Evolutionary conservation across 1,284 basidiomycete genomes (phyloP).

Genomic region (Tilletiaria anomala): DNA sequence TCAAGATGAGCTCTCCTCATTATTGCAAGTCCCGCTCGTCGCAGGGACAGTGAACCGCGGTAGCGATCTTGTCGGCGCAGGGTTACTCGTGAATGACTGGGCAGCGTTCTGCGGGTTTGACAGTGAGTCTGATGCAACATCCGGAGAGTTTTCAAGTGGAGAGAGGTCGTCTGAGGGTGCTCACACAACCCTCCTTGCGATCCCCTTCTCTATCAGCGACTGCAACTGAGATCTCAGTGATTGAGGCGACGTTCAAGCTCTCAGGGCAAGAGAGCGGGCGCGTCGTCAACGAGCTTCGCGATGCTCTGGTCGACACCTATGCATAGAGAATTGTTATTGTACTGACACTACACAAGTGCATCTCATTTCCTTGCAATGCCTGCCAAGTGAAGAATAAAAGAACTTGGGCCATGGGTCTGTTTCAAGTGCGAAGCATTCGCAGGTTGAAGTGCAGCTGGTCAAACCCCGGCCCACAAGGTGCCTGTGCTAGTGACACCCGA

Average conservation of each 20-base stretch:
- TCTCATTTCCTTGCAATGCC: too few relatives aligned
- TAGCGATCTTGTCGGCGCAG: slow-evolving; percentile 92
- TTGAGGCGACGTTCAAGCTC: slow-evolving; percentile 77
- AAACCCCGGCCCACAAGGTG: too few relatives aligned
- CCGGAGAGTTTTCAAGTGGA: background rate
- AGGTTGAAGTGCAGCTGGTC: too few relatives aligned
- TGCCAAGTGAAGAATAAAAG: too few relatives aligned
- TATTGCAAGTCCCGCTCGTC: slow-evolving; percentile 87
- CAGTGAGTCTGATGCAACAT: slow-evolving; percentile 2
- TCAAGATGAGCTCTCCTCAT: slow-evolving; percentile 87
- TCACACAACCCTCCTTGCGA: slow-evolving; percentile 40
- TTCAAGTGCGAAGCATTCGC: too few relatives aligned
- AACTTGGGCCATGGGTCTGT: too few relatives aligned
- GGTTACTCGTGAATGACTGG: slow-evolving; percentile 97
- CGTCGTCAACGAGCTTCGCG: slow-evolving; percentile 31
- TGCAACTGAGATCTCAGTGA: slow-evolving; percentile 93
- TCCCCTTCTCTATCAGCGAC: too few relatives aligned
- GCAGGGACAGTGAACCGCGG: slow-evolving; percentile 97
- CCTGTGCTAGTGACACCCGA: too few relatives aligned
- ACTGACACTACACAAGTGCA: too few relatives aligned
- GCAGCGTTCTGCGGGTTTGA: slow-evolving; percentile 58
- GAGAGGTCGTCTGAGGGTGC: background rate
- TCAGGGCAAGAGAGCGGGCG: slow-evolving; percentile 18
- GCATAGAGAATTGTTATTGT: too few relatives aligned
- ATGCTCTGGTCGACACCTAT: slow-evolving; percentile 36